Percentiles rank a stretch among this genome's conserved stretches.
These are phyloP conservation scores for Erodium chrysanthum DNA, from an alignment of 441 rosid species.

Conservation along the genomic window DNA sequence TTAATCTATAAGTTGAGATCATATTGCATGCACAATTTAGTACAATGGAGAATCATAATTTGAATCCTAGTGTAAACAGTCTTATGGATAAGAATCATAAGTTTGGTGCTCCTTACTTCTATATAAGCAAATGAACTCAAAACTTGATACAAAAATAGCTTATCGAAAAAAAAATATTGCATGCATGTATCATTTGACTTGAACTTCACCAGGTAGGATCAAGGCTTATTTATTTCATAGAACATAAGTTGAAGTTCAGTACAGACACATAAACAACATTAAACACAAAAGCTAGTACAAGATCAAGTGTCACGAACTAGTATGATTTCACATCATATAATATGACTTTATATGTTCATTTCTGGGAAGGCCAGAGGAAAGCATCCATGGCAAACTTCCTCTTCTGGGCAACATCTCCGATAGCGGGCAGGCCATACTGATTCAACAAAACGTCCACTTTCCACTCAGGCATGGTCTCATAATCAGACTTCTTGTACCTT, in stretches of 20 bases:
- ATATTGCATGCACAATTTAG: too few species aligned
- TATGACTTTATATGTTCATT: conserved; percentile 9
- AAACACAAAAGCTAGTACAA: not conserved
- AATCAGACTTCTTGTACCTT: conserved; percentile 32
- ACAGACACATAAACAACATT: not conserved
- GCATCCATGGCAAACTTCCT: conserved; percentile 56
- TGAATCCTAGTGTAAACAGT: too few species aligned
- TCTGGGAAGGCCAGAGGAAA: conserved; percentile 44
- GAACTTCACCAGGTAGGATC: too few species aligned
- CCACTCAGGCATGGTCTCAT: conserved; percentile 54
- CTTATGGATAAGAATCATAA: too few species aligned
- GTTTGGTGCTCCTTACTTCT: too few species aligned
- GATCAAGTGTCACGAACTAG: not conserved
- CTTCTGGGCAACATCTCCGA: conserved; percentile 42
- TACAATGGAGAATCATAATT: too few species aligned
- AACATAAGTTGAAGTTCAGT: not conserved
- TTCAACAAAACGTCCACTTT: conserved; percentile 41
- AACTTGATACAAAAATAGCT: too few species aligned
- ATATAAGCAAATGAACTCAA: too few species aligned
- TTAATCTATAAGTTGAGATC: too few species aligned
- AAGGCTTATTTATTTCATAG: not conserved
- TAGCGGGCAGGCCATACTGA: conserved; percentile 38
- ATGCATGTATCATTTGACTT: too few species aligned
- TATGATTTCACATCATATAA: not conserved
- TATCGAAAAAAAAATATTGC: too few species aligned